Evolutionary conservation across 805 yeast species (phyloP), one percentile per base, ranked within the genome.

Genomic region (Ogataea ramenticola): DNA sequence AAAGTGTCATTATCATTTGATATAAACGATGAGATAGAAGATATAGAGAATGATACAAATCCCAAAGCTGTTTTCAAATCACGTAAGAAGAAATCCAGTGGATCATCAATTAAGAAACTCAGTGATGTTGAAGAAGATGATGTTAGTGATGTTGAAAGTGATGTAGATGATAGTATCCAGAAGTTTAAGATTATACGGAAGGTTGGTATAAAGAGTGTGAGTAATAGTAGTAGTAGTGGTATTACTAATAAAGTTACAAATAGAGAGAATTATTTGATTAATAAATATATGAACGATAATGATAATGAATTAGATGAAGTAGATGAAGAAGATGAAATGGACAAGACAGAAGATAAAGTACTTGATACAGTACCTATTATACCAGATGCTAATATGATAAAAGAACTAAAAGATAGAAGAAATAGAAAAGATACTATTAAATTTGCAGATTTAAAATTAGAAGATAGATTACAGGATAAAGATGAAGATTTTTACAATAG

Each of bases 351-450:
- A n/a, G 19, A 46, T 57, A n/a, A n/a, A n/a, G n/a, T n/a, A n/a
- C n/a, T n/a, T n/a, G n/a, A n/a, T n/a, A n/a, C n/a, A n/a, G n/a
- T n/a, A n/a, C n/a, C n/a, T n/a, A n/a, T n/a, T n/a, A n/a, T n/a
- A 8, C 57, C 56, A 7, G 51, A 52, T 20, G 43, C 48, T 21
- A 40, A 42, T 8, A 45, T 40, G 10, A 42, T 54, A 1, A 46
- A 49, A 29, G 61, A 55, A 40, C 32, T 54, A 33, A 53, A 51
- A 37, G 59, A 59, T 35, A 48, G 59, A 20, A 43, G 46, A 33
- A 43, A 36, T 36, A 44, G 58, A 40, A 34, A 46, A 15, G 46
- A 50, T 22, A 9, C 40, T 16, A 11, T 15, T 17, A 47, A 39
- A 5, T 46, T 49, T 15, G 47, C 42, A 16, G 55, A 47, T 22